A percentile compares a stretch with the other conserved stretches of the same genome.
These are phyloP conservation scores for Saccharomyces jurei DNA, from an alignment of 805 yeast species.

Conservation along the genomic window DNA sequence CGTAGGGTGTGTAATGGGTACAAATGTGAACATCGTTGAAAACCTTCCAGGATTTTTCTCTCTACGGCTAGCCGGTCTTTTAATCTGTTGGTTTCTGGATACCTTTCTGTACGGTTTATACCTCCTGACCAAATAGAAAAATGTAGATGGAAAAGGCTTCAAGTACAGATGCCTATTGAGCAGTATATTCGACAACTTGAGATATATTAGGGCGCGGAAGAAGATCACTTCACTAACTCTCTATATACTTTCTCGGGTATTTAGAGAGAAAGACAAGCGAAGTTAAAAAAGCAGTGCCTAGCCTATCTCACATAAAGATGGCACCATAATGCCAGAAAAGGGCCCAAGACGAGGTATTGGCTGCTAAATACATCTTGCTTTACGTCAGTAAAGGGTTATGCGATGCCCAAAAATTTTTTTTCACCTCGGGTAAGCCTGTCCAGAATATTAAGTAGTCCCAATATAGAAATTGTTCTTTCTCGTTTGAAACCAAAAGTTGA, in stretches of 20 bases:
- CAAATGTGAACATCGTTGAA: conserved; percentile 40
- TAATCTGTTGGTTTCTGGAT: neutral
- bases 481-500: neutral
- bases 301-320: neutral
- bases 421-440: neutral
- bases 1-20: conserved; percentile 53
- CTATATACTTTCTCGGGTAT: neutral
- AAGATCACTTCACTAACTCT: neutral
- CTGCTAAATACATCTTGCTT: neutral
- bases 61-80: neutral
- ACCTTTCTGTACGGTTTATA: neutral
- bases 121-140: neutral
- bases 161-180: neutral
- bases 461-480: neutral
- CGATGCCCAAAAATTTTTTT: neutral
- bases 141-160: neutral
- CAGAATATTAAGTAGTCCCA: neutral
- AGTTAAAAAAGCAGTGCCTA: neutral
- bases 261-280: neutral
- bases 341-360: neutral
- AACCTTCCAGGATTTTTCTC: conserved; percentile 1
- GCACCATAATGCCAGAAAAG: neutral
- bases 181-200: neutral
- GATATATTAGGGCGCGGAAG: neutral
- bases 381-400: neutral